Conservation (phyloP, 192 early-diverging fungal species). For the Globomyces pollinis-pini region DNA sequence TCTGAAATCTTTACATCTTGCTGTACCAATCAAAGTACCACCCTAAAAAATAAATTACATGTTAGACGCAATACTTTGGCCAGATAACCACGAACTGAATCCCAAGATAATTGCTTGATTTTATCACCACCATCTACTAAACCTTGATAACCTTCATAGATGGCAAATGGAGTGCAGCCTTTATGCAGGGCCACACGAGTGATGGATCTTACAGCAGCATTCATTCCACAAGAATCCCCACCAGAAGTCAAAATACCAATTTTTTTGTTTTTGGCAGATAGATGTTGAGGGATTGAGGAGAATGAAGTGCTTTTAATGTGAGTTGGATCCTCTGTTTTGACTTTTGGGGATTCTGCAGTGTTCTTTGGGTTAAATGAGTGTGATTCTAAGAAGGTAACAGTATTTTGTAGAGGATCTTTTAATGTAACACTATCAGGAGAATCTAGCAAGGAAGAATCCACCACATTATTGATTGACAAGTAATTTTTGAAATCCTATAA, state of each 20-base stretch:
- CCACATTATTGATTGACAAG: no score
- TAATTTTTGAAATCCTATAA: no score
- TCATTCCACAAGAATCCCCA: slow-evolving; percentile 97
- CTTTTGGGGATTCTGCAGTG: no score
- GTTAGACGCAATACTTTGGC: slow-evolving; percentile 32
- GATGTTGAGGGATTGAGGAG: neutral
- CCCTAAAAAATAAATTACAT: slow-evolving; percentile 51
- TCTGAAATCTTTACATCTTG: slow-evolving; percentile 80
- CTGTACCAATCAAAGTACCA: slow-evolving; percentile 92
- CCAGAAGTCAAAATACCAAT: slow-evolving; percentile 93
- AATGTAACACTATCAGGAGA: neutral
- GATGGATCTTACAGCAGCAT: slow-evolving; percentile 84
- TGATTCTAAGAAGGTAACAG: slow-evolving; percentile 23
- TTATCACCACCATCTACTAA: slow-evolving; percentile 87
- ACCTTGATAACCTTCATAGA: slow-evolving; percentile 95
- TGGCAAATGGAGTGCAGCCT: slow-evolving; percentile 76
- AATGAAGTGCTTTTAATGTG: neutral
- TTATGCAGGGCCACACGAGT: slow-evolving; percentile 79
- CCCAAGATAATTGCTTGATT: slow-evolving; percentile 79
- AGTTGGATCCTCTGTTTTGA: neutral
- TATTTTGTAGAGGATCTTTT: slow-evolving; percentile 2
- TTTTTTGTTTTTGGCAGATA: slow-evolving; percentile 41
- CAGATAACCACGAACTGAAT: slow-evolving; percentile 84
- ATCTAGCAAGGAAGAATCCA: neutral
- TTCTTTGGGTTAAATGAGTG: slow-evolving; percentile 10